phyloP scores from a whole-genome alignment of 768 basidiomycete species.

The Rubroboletus satanas region DNA sequence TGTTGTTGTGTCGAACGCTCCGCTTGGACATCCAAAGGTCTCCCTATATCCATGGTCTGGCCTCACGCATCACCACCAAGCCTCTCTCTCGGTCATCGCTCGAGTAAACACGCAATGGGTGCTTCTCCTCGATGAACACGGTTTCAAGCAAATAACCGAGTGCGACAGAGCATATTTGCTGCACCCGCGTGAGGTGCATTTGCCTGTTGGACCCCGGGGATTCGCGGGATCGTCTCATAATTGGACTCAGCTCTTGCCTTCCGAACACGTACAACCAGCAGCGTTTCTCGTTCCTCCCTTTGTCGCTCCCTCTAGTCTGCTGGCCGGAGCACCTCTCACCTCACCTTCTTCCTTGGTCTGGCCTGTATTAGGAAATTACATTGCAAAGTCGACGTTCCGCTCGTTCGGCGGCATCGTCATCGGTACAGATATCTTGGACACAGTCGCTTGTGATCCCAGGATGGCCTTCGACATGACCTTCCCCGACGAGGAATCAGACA shows the following conservation, averaged over 20 bases:
- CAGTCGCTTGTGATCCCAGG: neutral
- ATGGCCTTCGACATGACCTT: neutral
- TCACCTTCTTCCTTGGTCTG: conserved; percentile 22
- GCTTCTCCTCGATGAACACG: conserved; percentile 49
- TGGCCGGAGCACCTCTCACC: conserved; percentile 19
- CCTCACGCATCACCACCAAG: conserved; percentile 15
- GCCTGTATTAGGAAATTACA: conserved; percentile 17
- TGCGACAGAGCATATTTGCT: conserved; percentile 39
- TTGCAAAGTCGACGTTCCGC: conserved; percentile 31
- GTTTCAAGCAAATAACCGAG: conserved; percentile 35
- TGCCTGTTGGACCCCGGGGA: conserved; percentile 44
- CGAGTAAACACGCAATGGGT: conserved; percentile 46
- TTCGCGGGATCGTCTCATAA: conserved; percentile 21
- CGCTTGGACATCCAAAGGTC: conserved; percentile 39
- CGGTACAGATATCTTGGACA: conserved; percentile 7
- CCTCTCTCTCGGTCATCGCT: conserved; percentile 36
- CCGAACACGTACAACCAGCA: conserved; percentile 36
- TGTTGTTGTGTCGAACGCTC: conserved; percentile 26
- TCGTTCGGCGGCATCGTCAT: conserved; percentile 39
- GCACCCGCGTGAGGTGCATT: conserved; percentile 33
- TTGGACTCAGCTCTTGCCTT: conserved; percentile 32
- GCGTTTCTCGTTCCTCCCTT: conserved; percentile 61
- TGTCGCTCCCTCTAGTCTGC: conserved; percentile 36
- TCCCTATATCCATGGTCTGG: conserved; percentile 35
- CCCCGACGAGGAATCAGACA: neutral